Percentiles rank a stretch among this genome's conserved stretches.
phyloP scores from a whole-genome alignment of 2,329 filamentous ascomycete genomes.

The Anthostomella pinea region DNA sequence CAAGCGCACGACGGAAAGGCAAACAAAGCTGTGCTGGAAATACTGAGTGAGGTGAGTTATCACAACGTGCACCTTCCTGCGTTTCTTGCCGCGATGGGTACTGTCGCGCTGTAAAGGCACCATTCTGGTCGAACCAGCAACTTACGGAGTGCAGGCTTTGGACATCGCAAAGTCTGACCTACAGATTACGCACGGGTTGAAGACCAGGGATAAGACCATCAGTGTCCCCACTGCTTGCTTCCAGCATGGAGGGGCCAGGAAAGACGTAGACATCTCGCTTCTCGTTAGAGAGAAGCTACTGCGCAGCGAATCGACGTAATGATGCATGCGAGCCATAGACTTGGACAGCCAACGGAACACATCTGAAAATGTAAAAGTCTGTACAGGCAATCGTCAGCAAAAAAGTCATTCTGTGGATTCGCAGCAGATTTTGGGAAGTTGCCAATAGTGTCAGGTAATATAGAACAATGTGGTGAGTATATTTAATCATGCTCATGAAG shows the following conservation, averaged over 20 bases:
- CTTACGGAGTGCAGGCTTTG: conserved; percentile 44
- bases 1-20: conserved; percentile 65
- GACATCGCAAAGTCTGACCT: conserved; percentile 62
- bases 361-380: neutral
- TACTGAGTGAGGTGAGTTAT: conserved; percentile 56
- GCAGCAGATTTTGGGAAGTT: too few species aligned
- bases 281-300: conserved; percentile 23
- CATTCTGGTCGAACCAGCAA: neutral
- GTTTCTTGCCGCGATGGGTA: too few species aligned
- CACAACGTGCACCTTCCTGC: neutral
- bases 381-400: too few species aligned
- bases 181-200: conserved; percentile 59
- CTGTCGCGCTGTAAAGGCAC: too few species aligned
- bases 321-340: neutral
- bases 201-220: conserved; percentile 63
- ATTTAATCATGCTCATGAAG: conserved; percentile 34
- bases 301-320: neutral
- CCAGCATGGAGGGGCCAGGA: conserved; percentile 5
- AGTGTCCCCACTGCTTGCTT: conserved; percentile 26
- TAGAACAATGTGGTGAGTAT: conserved; percentile 34
- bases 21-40: conserved; percentile 62
- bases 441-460: conserved; percentile 25
- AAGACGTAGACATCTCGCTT: conserved; percentile 23
- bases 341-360: conserved; percentile 2
- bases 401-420: too few species aligned